phyloP scores from a whole-genome alignment of 345 rosid species.

The Turritis glabra region DNA sequence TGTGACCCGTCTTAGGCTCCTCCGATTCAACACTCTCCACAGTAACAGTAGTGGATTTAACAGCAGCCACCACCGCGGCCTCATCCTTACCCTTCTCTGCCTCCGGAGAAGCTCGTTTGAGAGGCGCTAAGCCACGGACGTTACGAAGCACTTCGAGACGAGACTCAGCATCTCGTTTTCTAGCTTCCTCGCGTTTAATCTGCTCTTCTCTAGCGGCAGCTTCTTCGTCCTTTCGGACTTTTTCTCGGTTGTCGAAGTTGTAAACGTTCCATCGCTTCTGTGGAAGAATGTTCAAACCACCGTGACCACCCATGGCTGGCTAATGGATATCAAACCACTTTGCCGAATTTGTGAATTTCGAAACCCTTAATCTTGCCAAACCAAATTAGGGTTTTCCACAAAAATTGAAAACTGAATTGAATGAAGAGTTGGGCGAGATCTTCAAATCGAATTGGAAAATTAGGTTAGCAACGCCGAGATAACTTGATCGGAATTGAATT shows the following conservation, averaged over 20 bases:
- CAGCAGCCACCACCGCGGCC: slow-evolving; percentile 3
- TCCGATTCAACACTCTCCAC: slow-evolving; percentile 36
- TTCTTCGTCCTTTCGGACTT: slow-evolving; percentile 81
- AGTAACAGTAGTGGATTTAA: not conserved
- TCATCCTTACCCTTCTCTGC: slow-evolving; percentile 20
- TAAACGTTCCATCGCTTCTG: slow-evolving; percentile 96
- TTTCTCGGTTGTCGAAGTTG: slow-evolving; percentile 82
- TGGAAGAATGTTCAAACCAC: slow-evolving; percentile 91
- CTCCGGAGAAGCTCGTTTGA: slow-evolving; percentile 32
- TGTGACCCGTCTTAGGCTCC: slow-evolving; percentile 67
- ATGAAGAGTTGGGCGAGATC: not conserved
- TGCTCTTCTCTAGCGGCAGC: slow-evolving; percentile 90
- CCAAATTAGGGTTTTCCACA: not conserved
- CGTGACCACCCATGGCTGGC: slow-evolving; percentile 87
- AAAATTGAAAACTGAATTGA: not conserved
- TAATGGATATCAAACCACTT: not conserved
- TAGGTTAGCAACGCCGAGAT: not conserved
- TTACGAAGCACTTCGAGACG: slow-evolving; percentile 77
- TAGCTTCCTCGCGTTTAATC: slow-evolving; percentile 68
- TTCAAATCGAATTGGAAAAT: not conserved
- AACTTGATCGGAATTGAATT: not conserved
- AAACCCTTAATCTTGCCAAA: not conserved
- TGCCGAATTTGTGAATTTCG: not conserved
- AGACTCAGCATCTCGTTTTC: slow-evolving; percentile 80
- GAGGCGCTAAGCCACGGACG: slow-evolving; percentile 80